Evolutionary conservation across 805 yeast species (phyloP).

Genomic region (Hanseniaspora guilliermondii): DNA sequence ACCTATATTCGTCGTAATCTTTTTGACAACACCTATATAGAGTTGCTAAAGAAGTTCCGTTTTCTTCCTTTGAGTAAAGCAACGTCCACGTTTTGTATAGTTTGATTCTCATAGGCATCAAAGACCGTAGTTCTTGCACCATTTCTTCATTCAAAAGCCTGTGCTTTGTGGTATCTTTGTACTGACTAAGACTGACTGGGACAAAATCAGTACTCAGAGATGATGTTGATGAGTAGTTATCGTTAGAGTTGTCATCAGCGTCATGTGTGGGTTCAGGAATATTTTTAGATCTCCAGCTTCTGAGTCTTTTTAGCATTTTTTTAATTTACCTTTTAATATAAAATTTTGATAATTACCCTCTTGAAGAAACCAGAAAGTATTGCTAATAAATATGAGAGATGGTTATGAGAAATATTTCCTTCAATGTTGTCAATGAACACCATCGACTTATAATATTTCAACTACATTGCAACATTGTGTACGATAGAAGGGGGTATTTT

Average conservation of each 20-base stretch:
- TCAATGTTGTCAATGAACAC: too few species aligned
- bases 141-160: conserved; percentile 46
- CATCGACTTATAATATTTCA: too few species aligned
- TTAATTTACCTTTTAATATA: too few species aligned
- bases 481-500: too few species aligned
- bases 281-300: not conserved
- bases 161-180: conserved; percentile 43
- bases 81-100: conserved; percentile 66
- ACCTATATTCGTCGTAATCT: conserved; percentile 32
- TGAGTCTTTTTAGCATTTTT: not conserved
- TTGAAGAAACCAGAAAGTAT: too few species aligned
- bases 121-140: conserved; percentile 60
- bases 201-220: not conserved
- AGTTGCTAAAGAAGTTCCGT: conserved; percentile 78
- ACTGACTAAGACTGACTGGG: conserved; percentile 47
- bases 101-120: conserved; percentile 70
- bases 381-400: too few species aligned
- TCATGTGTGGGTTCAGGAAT: not conserved
- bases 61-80: conserved; percentile 76
- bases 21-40: conserved; percentile 38
- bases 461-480: too few species aligned
- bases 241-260: not conserved
- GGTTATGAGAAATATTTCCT: too few species aligned
- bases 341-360: too few species aligned
- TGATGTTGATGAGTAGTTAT: not conserved